phyloP scores from a whole-genome alignment of 495 filamentous ascomycete species.

The Cetradonia linearis region DNA sequence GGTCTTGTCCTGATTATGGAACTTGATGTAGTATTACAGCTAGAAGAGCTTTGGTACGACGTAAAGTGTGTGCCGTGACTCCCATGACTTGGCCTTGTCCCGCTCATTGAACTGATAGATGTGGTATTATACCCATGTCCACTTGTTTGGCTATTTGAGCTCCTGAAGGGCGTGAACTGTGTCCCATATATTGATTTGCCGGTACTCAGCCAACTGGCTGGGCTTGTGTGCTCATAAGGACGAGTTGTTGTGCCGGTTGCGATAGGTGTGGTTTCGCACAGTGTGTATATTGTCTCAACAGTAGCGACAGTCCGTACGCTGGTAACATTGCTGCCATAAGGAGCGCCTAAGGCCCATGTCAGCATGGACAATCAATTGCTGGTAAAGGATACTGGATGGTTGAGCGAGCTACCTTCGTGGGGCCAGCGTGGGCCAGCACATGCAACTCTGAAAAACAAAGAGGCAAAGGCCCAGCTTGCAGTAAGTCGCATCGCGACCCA shows the following conservation, averaged over 20 bases:
- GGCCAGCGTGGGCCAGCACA: neutral
- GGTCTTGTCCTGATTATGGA: neutral
- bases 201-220: neutral
- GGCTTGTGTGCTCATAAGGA: neutral
- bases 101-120: neutral
- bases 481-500: neutral
- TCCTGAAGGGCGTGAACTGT: neutral
- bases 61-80: neutral
- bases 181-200: neutral
- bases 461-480: neutral
- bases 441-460: neutral
- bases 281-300: neutral
- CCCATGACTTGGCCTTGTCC: neutral
- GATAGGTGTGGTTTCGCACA: neutral
- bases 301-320: constrained; percentile 1
- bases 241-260: neutral
- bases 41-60: neutral
- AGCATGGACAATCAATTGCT: neutral
- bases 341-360: neutral
- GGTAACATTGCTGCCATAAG: constrained; percentile 10
- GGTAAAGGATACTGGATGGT: neutral
- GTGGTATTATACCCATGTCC: neutral
- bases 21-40: neutral
- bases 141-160: neutral
- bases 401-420: neutral